Conservation (phyloP, 2,329 filamentous ascomycete species). For the Elsinoe australis region DNA sequence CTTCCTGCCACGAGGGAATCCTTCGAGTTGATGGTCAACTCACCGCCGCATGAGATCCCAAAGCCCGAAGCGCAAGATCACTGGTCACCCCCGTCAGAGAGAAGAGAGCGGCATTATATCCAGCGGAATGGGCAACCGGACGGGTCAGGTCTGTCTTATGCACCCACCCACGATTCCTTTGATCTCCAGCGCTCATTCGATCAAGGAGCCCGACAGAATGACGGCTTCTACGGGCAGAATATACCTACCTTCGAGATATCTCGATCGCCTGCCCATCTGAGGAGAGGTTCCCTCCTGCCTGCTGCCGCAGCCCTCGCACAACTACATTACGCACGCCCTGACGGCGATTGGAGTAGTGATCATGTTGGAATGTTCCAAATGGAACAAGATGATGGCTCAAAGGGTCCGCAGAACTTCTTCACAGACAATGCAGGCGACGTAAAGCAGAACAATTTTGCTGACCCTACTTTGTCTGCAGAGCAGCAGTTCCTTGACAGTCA, state of each 20-base stretch:
- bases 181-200: slow-evolving; percentile 28
- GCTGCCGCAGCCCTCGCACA: slow-evolving; percentile 81
- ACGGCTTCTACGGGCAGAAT: slow-evolving; percentile 22
- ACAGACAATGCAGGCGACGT: slow-evolving; percentile 34
- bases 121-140: slow-evolving; percentile 23
- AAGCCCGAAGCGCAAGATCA: slow-evolving; percentile 38
- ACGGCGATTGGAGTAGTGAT: slow-evolving; percentile 71
- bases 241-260: slow-evolving; percentile 30
- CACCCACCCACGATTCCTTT: slow-evolving; percentile 27
- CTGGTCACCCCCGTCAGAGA: slow-evolving; percentile 22
- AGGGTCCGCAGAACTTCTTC: slow-evolving; percentile 29
- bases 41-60: slow-evolving; percentile 66
- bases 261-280: slow-evolving; percentile 61
- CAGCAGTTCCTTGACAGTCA: slow-evolving; percentile 22
- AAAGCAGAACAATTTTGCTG: slow-evolving; percentile 20
- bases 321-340: slow-evolving; percentile 69
- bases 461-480: slow-evolving; percentile 21
- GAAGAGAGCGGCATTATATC: slow-evolving; percentile 23
- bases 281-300: slow-evolving; percentile 55
- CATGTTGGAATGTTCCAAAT: slow-evolving; percentile 47
- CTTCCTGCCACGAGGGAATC: slow-evolving; percentile 96
- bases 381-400: slow-evolving; percentile 14
- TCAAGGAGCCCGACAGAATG: slow-evolving; percentile 27
- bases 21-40: slow-evolving; percentile 93
- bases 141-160: slow-evolving; percentile 32